These are phyloP conservation scores for Hypoxylon sp. DNA, from an alignment of 2,329 filamentous ascomycete genomes.

Conservation along the genomic window DNA sequence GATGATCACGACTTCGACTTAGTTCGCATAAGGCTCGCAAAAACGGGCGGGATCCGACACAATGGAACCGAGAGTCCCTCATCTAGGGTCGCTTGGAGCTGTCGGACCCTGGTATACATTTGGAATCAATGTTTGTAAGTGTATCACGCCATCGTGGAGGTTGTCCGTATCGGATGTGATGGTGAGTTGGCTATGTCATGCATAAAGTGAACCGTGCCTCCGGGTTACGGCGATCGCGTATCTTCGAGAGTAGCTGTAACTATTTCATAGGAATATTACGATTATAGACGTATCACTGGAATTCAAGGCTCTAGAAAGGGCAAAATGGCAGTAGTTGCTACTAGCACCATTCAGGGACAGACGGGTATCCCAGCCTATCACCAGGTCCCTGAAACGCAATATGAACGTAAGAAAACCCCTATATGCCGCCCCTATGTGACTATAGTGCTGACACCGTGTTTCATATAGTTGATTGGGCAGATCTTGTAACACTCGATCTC, in stretches of 20 bases:
- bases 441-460: constrained; percentile 10
- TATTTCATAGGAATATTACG: no score
- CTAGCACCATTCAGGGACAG: constrained; percentile 29
- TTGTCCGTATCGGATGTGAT: constrained; percentile 32
- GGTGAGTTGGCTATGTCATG: constrained; percentile 18
- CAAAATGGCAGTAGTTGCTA: constrained; percentile 40
- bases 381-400: constrained; percentile 52
- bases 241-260: not conserved
- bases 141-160: constrained; percentile 36
- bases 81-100: not conserved
- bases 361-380: constrained; percentile 48
- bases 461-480: constrained; percentile 61
- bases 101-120: constrained; percentile 26
- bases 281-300: not conserved
- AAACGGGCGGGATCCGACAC: constrained; percentile 22
- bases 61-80: constrained; percentile 30
- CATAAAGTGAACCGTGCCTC: constrained; percentile 31
- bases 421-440: not conserved
- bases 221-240: constrained; percentile 21
- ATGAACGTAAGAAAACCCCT: constrained; percentile 48
- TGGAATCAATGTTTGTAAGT: constrained; percentile 26
- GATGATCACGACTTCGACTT: constrained; percentile 41
- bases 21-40: constrained; percentile 18
- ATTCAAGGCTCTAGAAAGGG: constrained; percentile 4
- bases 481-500: constrained; percentile 68